phyloP scores from a whole-genome alignment of 1,284 basidiomycete species.

The Boletus nobilissimus region DNA sequence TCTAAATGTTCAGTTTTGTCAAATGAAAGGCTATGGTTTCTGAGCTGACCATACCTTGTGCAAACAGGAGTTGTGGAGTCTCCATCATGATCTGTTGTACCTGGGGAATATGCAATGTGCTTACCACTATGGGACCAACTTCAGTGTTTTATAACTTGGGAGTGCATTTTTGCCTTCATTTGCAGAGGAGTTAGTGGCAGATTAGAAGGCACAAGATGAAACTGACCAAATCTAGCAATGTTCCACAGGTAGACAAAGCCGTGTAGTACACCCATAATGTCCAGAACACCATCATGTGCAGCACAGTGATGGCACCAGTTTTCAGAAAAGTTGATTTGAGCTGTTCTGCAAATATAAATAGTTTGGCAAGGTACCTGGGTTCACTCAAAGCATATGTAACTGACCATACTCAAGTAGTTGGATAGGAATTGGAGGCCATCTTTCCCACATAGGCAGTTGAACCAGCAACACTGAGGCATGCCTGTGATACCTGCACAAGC shows the following conservation, averaged over 20 bases:
- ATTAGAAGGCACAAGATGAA: neutral
- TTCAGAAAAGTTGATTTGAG: conserved; percentile 31
- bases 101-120: conserved; percentile 31
- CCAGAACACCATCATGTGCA: conserved; percentile 33
- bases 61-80: conserved; percentile 12
- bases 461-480: conserved; percentile 44
- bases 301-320: conserved; percentile 24
- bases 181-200: neutral
- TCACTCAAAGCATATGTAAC: neutral
- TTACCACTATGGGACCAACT: conserved; percentile 33
- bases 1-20: neutral
- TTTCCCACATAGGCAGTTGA: conserved; percentile 41
- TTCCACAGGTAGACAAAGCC: conserved; percentile 37
- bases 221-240: conserved; percentile 35
- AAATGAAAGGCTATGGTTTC: neutral
- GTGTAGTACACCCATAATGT: conserved; percentile 29
- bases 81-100: conserved; percentile 34
- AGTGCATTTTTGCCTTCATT: conserved; percentile 18
- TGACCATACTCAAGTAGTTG: too few relatives aligned
- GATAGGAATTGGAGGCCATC: conserved; percentile 39
- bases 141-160: neutral
- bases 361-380: neutral
- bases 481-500: conserved; percentile 23
- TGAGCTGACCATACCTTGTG: conserved; percentile 23
- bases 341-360: conserved; percentile 16